These are phyloP conservation scores for Anisodus acutangulus DNA, from an alignment of 257 asterid genomes.

Conservation along the genomic window DNA sequence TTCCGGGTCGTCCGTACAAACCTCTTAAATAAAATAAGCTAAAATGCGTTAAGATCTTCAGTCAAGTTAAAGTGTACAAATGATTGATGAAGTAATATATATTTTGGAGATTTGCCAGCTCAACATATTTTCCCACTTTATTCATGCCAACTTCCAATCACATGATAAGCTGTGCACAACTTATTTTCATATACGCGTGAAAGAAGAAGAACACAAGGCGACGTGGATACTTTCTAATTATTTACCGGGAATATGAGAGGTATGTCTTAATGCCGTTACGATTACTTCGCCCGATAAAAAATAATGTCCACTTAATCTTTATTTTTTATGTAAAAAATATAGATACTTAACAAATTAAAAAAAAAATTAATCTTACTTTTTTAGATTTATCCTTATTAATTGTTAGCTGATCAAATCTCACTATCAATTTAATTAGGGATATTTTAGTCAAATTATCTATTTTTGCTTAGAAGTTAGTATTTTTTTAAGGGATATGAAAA, in stretches of 20 bases:
- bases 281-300: too few species aligned
- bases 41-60: neutral
- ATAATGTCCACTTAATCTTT: too few species aligned
- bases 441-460: too few species aligned
- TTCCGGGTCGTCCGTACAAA: slow-evolving; percentile 14
- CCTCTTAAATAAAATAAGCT: neutral
- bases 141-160: slow-evolving; percentile 4
- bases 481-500: too few species aligned
- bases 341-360: too few species aligned
- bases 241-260: neutral
- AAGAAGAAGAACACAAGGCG: neutral
- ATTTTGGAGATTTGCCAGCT: slow-evolving; percentile 17
- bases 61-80: neutral
- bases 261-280: too few species aligned
- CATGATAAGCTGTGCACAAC: slow-evolving; percentile 31
- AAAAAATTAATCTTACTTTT: too few species aligned
- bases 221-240: neutral
- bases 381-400: too few species aligned
- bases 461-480: too few species aligned
- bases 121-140: neutral
- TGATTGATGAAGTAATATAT: slow-evolving; percentile 4
- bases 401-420: too few species aligned
- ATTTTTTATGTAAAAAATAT: too few species aligned
- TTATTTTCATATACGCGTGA: slow-evolving; percentile 32
- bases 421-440: too few species aligned